Base-by-base conservation (phyloP, 139 green algal genomes). In the Eudorina sp. region DNA sequence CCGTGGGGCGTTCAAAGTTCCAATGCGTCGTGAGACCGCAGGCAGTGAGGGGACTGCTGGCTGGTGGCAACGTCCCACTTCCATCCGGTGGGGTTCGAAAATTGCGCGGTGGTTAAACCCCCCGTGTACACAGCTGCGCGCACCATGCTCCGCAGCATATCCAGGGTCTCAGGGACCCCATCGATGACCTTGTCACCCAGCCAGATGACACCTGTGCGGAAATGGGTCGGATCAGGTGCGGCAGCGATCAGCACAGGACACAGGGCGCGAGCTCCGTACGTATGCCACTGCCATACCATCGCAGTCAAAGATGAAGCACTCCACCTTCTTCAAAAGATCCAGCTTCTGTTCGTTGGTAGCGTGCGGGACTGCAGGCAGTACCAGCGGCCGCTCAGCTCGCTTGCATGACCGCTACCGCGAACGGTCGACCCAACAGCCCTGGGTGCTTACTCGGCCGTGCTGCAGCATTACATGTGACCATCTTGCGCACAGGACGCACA, bases 271-370 rank as follows among this genome's bases (percentile, higher is more conserved):
- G 48, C 48, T 55, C 62, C n/a, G 62, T 5, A 72, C n/a, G 62
- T 29, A 5, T 68, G 14, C 14, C 55, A 13, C 23, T 68, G 55
- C 21, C 93, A 86, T 83, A 98, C 97, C 98, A 91, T 99, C 98
- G 92, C 98, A 99, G 92, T 99, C 98, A 84, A 99, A 99, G 83
- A 99, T 99, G 92, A 99, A 99, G 91, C 94, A 98, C 82, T 99
- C 91, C 38, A 98, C 96, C 60, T 94, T 97, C 55, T 98, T 93
- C 23, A 99, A 89, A 1, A 99, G 91, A 9, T 88, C 86, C 25
- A 92, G 73, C 91, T 97, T 97, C 80, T 98, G 95, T 1, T 94
- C 79, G 46, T 95, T 69, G 38, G 77, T 93, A 18, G 96, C 96
- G 4, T 64, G 40, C 19, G 86, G 81, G 51, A 83, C 78, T 85